phyloP scores from a whole-genome alignment of 352 stramenopile species.

The Phytophthora capsici region DNA sequence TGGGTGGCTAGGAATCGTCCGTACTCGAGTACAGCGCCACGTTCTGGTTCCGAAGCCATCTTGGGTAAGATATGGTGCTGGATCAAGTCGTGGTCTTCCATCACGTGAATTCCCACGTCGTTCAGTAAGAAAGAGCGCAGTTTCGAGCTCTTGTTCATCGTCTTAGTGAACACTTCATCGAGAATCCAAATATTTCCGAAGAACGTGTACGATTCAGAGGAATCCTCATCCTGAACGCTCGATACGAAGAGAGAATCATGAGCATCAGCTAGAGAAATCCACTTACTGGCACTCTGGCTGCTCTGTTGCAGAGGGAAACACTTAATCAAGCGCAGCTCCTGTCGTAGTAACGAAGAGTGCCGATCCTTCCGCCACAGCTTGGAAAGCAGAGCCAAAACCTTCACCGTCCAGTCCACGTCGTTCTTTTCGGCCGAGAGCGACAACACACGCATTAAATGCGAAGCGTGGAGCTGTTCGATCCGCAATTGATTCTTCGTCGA shows the following conservation, averaged over 20 bases:
- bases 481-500: conserved; percentile 66
- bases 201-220: conserved; percentile 34
- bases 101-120: conserved; percentile 62
- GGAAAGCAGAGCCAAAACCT: conserved; percentile 55
- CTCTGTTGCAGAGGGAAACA: conserved; percentile 69
- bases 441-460: conserved; percentile 69
- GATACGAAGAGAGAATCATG: neutral
- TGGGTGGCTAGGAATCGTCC: conserved; percentile 47
- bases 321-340: conserved; percentile 76
- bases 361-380: conserved; percentile 67
- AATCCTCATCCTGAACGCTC: too few relatives aligned
- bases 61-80: conserved; percentile 63
- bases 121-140: conserved; percentile 59
- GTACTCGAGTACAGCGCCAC: conserved; percentile 30
- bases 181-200: conserved; percentile 53
- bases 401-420: conserved; percentile 43
- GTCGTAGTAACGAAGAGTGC: conserved; percentile 47
- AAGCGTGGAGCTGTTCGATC: conserved; percentile 68
- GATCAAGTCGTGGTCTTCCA: conserved; percentile 80
- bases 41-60: conserved; percentile 28
- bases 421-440: conserved; percentile 43
- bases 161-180: conserved; percentile 43
- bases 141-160: conserved; percentile 33
- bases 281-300: conserved; percentile 21
- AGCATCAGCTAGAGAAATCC: conserved; percentile 52